A percentile compares a stretch with the other conserved stretches of the same genome.
Conservation (phyloP, 768 basidiomycete genomes). For the Kwoniella botswanensis region DNA sequence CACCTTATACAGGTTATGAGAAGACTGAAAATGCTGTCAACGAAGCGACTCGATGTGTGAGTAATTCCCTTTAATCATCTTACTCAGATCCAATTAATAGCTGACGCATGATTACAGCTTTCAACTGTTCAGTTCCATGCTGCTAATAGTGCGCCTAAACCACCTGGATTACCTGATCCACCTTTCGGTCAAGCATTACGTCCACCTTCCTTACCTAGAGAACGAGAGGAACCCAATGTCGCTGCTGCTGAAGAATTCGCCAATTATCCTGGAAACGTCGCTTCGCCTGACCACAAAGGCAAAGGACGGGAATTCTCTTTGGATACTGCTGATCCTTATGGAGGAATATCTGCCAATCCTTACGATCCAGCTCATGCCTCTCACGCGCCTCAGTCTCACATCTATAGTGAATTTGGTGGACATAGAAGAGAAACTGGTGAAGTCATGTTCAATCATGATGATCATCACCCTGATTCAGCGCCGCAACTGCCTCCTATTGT, state of each 20-base stretch:
- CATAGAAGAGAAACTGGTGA: slow-evolving; percentile 21
- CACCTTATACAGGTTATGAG: slow-evolving; percentile 69
- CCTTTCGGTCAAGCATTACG: slow-evolving; percentile 21
- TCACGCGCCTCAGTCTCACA: slow-evolving; percentile 9
- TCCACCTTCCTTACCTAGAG: slow-evolving; percentile 25
- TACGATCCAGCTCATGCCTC: slow-evolving; percentile 10
- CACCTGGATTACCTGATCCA: slow-evolving; percentile 42
- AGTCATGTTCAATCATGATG: slow-evolving; percentile 23
- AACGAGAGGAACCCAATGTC: slow-evolving; percentile 27
- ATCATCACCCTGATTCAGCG: not conserved
- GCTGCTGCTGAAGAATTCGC: slow-evolving; percentile 49
- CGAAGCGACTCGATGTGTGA: slow-evolving; percentile 64
- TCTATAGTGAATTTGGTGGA: slow-evolving; percentile 44
- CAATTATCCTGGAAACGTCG: slow-evolving; percentile 43
- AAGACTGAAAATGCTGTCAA: slow-evolving; percentile 68
- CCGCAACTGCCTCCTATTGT: slow-evolving; percentile 4
- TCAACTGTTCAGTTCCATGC: slow-evolving; percentile 44
- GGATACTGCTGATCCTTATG: slow-evolving; percentile 46
- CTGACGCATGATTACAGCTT: slow-evolving; percentile 30
- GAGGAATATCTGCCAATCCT: slow-evolving; percentile 29
- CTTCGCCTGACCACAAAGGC: slow-evolving; percentile 36
- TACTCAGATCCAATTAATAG: not conserved
- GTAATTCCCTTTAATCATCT: slow-evolving; percentile 19
- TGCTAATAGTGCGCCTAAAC: slow-evolving; percentile 30
- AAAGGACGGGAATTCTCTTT: slow-evolving; percentile 32